Base-by-base conservation (phyloP, 805 yeast genomes). In the Metschnikowia hibisci region DNA sequence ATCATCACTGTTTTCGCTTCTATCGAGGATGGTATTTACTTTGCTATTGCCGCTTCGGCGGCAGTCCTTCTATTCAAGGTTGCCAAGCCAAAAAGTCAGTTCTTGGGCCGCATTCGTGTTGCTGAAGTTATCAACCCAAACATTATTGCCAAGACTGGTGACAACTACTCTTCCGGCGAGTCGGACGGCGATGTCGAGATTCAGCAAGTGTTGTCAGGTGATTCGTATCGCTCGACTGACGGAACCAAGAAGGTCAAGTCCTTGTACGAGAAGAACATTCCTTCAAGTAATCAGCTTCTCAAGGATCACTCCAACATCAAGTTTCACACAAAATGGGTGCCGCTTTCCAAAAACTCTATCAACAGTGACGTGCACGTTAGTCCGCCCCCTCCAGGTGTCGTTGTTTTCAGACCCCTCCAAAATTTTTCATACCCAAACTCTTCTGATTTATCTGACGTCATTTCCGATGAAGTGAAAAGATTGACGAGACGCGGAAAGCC, bases 371-470 rank as follows among this genome's bases (percentile, higher is more conserved):
- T 89, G 13, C 58, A 69, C 0, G 77, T 90, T 6, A 61, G 61
- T 12, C 85, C 89, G 2, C 96, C 97, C 12, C 96, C 96, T 23
- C 87, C 91, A 1, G 96, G 97, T 27, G 89, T 90, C 13, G 55
- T 89, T 45, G 95, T 90, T 3, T 90, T 82, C 69, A 78, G 93
- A 55, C 84, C 93, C 32, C 68, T 82, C 14, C 96, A 90, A 56
- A 71, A 89, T 12, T 84, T 86, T 64, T 78, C 87, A 1, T 90
- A 88, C 66, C 81, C 95, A 31, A 90, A 90, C 60, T 75, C 84
- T 35, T 80, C 96, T 0, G 67, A 76, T 48, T 95, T 85, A 60
- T 71, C 78, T 34, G 96, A 89, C 54, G 60, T 64, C 20, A 73
- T 90, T 13, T 68, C 80, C 36, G 90, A 84, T 47, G 81, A 82